Conservation (phyloP, 768 basidiomycete species). For the Serpula lacrymans region DNA sequence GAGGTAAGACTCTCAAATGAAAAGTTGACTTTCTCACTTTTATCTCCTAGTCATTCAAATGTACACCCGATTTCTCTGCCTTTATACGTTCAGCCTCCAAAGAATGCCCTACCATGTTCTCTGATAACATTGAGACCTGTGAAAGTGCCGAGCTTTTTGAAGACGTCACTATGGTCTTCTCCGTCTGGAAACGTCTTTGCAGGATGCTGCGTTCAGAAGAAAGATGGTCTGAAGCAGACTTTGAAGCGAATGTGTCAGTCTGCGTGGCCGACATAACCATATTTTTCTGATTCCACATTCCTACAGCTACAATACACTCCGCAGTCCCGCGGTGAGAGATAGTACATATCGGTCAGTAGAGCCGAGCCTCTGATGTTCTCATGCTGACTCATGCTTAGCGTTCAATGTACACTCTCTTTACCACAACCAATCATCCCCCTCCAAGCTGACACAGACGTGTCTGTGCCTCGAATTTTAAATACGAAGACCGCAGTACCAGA, state of each 20-base stretch:
- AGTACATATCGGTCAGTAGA: conserved; percentile 40
- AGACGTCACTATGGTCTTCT: conserved; percentile 39
- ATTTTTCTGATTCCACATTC: background rate
- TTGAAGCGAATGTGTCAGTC: conserved; percentile 50
- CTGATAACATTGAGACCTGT: conserved; percentile 14
- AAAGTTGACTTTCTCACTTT: background rate
- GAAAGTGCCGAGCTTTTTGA: conserved; percentile 26
- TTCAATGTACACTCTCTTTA: conserved; percentile 46
- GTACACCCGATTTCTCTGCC: conserved; percentile 11
- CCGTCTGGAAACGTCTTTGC: conserved; percentile 42
- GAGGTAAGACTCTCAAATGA: conserved; percentile 24
- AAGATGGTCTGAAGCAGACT: conserved; percentile 54
- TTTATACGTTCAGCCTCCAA: conserved; percentile 31
- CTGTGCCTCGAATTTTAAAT: conserved; percentile 36
- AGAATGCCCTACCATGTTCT: conserved; percentile 39
- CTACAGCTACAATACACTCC: conserved; percentile 45
- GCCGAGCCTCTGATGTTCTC: conserved; percentile 6
- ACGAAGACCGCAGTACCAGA: conserved; percentile 49
- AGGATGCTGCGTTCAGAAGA: conserved; percentile 43
- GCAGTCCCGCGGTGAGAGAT: conserved; percentile 39
- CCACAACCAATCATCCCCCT: conserved; percentile 37
- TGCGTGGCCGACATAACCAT: background rate
- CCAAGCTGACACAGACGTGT: conserved; percentile 21
- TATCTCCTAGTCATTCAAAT: conserved; percentile 1
- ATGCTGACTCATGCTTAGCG: conserved; percentile 25